These are phyloP conservation scores for Rossbeevera mucosa DNA, from an alignment of 768 basidiomycete genomes.

Conservation along the genomic window DNA sequence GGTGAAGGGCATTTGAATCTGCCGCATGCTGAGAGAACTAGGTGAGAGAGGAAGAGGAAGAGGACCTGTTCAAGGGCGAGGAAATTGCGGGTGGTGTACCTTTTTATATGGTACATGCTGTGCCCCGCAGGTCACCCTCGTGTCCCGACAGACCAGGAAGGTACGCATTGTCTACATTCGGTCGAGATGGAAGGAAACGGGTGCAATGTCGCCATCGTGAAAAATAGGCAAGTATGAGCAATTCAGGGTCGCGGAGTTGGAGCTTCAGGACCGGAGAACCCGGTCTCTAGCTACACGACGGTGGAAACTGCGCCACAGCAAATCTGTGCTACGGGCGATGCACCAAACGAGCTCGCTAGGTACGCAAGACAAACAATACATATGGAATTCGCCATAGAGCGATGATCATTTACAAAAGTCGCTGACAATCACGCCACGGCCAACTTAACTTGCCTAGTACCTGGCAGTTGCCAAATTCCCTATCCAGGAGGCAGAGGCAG, in stretches of 20 bases:
- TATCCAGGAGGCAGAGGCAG: background rate
- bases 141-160: slow-evolving; percentile 5
- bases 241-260: slow-evolving; percentile 28
- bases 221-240: slow-evolving; percentile 23
- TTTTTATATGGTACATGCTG: slow-evolving; percentile 22
- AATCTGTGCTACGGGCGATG: background rate
- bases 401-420: too few species aligned
- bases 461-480: background rate
- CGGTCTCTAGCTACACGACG: background rate
- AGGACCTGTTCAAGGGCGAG: background rate
- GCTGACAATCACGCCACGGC: background rate
- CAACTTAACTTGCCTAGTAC: background rate
- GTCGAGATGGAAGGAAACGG: slow-evolving; percentile 8
- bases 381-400: slow-evolving; percentile 6
- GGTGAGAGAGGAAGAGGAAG: background rate
- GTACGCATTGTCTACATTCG: slow-evolving; percentile 18
- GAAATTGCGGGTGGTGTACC: background rate
- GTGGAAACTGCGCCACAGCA: slow-evolving; percentile 4
- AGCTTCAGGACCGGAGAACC: background rate
- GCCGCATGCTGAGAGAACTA: slow-evolving; percentile 9
- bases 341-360: background rate
- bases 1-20: slow-evolving; percentile 44
- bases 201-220: slow-evolving; percentile 25
- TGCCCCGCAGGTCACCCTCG: slow-evolving; percentile 16
- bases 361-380: background rate